Base-by-base conservation (phyloP, 1,139 yeast genomes). In the Candida anutae region DNA sequence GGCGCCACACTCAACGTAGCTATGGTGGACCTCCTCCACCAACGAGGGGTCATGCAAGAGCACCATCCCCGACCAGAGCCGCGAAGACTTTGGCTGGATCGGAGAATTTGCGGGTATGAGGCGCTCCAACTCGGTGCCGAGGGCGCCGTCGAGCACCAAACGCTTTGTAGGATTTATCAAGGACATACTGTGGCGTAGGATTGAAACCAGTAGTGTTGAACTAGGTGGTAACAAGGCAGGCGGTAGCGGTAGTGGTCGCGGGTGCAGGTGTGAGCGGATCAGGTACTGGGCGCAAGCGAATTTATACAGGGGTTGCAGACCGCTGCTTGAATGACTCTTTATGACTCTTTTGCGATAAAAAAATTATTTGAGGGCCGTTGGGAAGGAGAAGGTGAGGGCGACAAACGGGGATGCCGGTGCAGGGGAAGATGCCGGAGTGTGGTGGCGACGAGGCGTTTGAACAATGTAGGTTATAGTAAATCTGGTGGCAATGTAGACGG, bases 1-100 rank as follows among this genome's bases (percentile, higher is more conserved):
- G 2, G 81, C 72, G 4, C 38, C 36, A 0, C 87, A 84, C 8
- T 49, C 46, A 18, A 74, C 53, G 45, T 76, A 79, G 14, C 56
- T 57, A 23, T 46, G 35, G 45, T 78, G 83, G 12, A 79, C 60
- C n/a, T 54, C 40, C 19, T 52, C 45, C n/a, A 80, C 58, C 15
- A 58, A 48, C 8, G 55, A 46, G 0, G 77, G 79, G 13, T 64
- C 48, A n/a, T 60, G 53, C 5, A 69, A 39, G 10, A 77, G 56
- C 0, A 73, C 69, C 31, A 61, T 50, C 1, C 80, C 78, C 2
- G 83, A 73, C 90, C 88, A 80, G 12, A 79, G 54, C 4, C 64
- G 62, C 26, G 69, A 62, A 19, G 37, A 30, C 23, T 37, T 39
- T 23, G 45, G 45, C 19, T 42, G 46, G 25, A 38, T 29, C 11